Percentiles rank a stretch among this genome's conserved stretches.
Evolutionary conservation across 371 early-diverging fungal genomes (phyloP).

Genomic region (Batkoa obscura): DNA sequence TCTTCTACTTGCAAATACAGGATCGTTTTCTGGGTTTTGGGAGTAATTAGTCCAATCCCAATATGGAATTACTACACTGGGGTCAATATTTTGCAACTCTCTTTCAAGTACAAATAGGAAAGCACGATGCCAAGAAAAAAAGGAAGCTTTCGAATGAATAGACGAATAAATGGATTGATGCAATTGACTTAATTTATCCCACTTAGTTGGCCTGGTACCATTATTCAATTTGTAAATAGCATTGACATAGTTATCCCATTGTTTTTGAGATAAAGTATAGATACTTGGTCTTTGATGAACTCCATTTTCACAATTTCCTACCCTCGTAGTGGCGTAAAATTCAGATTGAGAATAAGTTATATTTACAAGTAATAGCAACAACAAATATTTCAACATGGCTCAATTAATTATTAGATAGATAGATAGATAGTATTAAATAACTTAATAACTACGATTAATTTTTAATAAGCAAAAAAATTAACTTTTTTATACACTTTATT

Average conservation of each 20-base stretch:
- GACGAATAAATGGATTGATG: neutral
- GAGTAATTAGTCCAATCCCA: slow-evolving; percentile 7
- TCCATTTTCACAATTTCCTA: neutral
- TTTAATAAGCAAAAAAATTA: too few species aligned
- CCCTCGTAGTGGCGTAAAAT: too few species aligned
- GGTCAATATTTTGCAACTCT: slow-evolving; percentile 1
- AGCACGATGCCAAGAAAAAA: slow-evolving; percentile 7
- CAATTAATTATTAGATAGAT: too few species aligned
- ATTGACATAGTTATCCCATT: neutral
- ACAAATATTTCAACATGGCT: too few species aligned
- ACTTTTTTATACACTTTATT: too few species aligned
- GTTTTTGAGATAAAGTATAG: neutral
- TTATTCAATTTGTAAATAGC: neutral
- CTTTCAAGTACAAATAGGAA: slow-evolving; percentile 2
- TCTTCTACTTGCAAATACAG: neutral
- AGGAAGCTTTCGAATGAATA: slow-evolving; percentile 4
- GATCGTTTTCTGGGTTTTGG: neutral
- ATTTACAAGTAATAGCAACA: too few species aligned
- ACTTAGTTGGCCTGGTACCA: neutral
- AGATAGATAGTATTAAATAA: too few species aligned
- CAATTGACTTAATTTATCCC: neutral
- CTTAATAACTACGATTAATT: too few species aligned
- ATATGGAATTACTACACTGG: slow-evolving; percentile 1
- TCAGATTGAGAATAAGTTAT: too few species aligned
- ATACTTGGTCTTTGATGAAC: neutral